phyloP scores from a whole-genome alignment of 1,284 basidiomycete species.

The Xerocomus minutiporus region DNA sequence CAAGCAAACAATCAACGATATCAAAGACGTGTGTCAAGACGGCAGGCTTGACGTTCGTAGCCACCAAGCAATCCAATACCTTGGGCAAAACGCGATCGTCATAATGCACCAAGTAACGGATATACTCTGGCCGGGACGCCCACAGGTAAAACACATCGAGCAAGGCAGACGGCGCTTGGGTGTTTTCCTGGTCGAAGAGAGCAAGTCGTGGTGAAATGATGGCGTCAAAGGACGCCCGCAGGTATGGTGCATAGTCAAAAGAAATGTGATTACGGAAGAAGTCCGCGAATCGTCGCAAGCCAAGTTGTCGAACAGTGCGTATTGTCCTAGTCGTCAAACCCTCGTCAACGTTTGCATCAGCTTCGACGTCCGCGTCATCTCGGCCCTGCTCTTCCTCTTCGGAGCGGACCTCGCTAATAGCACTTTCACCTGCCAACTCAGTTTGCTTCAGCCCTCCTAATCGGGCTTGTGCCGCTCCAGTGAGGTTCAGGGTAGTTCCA shows the following conservation, averaged over 20 bases:
- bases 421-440: constrained; percentile 14
- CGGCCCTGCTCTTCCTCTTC: constrained; percentile 37
- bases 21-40: constrained; percentile 84
- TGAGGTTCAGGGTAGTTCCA: constrained; percentile 60
- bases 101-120: constrained; percentile 63
- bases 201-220: constrained; percentile 84
- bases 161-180: constrained; percentile 87
- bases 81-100: constrained; percentile 71
- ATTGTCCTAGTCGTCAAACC: constrained; percentile 42
- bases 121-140: constrained; percentile 59
- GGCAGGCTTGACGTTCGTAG: constrained; percentile 81
- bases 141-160: constrained; percentile 85
- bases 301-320: constrained; percentile 73
- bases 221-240: constrained; percentile 61
- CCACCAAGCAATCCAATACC: constrained; percentile 78
- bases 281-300: constrained; percentile 82
- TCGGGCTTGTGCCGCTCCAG: constrained; percentile 58
- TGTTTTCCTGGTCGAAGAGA: constrained; percentile 79
- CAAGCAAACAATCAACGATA: constrained; percentile 74
- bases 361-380: constrained; percentile 28
- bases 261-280: constrained; percentile 73
- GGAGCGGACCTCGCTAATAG: constrained; percentile 28
- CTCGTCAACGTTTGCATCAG: constrained; percentile 31
- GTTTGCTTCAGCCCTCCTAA: constrained; percentile 18
- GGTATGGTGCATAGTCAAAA: constrained; percentile 76